Conservation (phyloP, 2,329 filamentous ascomycete genomes). For the Aspergillus sp. region DNA sequence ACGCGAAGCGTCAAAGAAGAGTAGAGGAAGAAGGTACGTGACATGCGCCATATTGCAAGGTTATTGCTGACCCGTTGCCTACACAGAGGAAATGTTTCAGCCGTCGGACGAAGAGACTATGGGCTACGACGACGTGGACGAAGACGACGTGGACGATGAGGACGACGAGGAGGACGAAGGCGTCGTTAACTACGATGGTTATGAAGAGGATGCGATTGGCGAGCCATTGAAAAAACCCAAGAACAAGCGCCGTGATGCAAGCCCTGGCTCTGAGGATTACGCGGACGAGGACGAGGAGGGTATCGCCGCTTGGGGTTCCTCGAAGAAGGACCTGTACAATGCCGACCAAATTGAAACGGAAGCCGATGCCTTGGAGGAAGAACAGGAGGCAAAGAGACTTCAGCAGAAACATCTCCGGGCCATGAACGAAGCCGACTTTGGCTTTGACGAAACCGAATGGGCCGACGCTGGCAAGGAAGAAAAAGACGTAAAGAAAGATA, state of each 20-base stretch:
- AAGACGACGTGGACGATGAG: conserved; percentile 39
- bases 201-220: conserved; percentile 24
- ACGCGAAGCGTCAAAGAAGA: conserved; percentile 68
- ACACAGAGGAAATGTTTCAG: conserved; percentile 50
- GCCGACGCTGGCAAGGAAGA: conserved; percentile 46
- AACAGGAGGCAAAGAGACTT: conserved; percentile 77
- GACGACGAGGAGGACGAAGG: conserved; percentile 35
- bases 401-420: conserved; percentile 85
- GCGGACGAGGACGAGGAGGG: conserved; percentile 42
- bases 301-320: conserved; percentile 74
- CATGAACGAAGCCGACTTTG: conserved; percentile 88
- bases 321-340: conserved; percentile 87
- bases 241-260: conserved; percentile 15
- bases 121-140: conserved; percentile 43
- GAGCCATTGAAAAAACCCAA: conserved; percentile 15
- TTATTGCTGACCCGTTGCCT: conserved; percentile 11
- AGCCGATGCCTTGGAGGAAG: conserved; percentile 78
- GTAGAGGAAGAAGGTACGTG: conserved; percentile 57
- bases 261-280: conserved; percentile 14
- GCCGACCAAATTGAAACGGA: conserved; percentile 69
- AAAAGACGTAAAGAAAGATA: conserved; percentile 40
- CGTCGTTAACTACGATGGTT: conserved; percentile 39
- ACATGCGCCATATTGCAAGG: neutral
- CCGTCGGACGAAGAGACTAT: conserved; percentile 59
- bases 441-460: conserved; percentile 89